A percentile compares a stretch with the other conserved stretches of the same genome.
phyloP scores from a whole-genome alignment of 2,329 filamentous ascomycete genomes.

The Rhynchosporium agropyri region DNA sequence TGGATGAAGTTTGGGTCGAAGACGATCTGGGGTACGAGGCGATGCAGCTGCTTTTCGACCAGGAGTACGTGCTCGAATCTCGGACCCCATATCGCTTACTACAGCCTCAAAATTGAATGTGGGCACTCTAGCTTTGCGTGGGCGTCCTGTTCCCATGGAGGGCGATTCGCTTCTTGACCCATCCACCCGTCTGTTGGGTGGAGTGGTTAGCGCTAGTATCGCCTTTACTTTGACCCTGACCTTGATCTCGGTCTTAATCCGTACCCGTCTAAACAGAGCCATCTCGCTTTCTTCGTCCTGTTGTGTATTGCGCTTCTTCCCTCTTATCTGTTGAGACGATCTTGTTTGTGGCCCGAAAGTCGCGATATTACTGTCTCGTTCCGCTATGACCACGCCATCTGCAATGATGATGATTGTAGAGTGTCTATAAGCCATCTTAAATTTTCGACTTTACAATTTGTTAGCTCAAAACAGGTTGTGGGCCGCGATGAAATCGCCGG shows the following conservation, averaged over 20 bases:
- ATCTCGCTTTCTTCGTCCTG: conserved; percentile 19
- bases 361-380: background rate
- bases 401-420: background rate
- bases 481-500: conserved; percentile 39
- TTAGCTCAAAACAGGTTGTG: conserved; percentile 18
- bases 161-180: too few relatives aligned
- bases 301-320: background rate
- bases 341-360: background rate
- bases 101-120: too few relatives aligned
- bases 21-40: background rate
- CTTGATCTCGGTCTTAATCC: conserved; percentile 12
- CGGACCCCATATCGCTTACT: too few relatives aligned
- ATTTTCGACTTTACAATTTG: background rate
- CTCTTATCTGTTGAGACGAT: background rate
- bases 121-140: too few relatives aligned
- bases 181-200: too few relatives aligned
- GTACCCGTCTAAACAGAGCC: conserved; percentile 18
- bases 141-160: too few relatives aligned
- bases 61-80: background rate
- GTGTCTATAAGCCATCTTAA: conserved; percentile 15
- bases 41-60: background rate
- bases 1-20: background rate
- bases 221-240: too few relatives aligned
- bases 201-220: too few relatives aligned
- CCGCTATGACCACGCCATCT: background rate